Evolutionary conservation across 2,329 filamentous ascomycete species (phyloP), one percentile per base, ranked within the genome.

Genomic region (Penicillium griseofulvum): DNA sequence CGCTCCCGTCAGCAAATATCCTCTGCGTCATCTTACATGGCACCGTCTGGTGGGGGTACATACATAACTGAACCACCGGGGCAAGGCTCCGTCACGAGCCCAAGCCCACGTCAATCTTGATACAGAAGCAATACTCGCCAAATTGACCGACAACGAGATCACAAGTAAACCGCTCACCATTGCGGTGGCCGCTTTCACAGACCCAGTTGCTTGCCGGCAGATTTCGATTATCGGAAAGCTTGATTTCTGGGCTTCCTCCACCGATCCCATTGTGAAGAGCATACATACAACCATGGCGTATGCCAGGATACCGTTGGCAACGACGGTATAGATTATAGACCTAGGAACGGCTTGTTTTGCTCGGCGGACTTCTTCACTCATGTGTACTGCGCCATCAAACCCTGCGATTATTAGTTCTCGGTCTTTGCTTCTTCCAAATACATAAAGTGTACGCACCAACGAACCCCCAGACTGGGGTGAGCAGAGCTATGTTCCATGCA

Each of bases 101-200:
- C 80, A 81, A 0, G 76, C 76, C 79, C 79, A 81, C 0, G 77
- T 76, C 1, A 81, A 63, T 3, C 79, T 75, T 0, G 78, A 78
- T 0, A 76, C 76, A 0, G 78, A 80, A 0, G 80, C 78, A 2
- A 80, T 73, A 34, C 73, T 73, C 0, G 74, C 71, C 37, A 76
- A 68, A 47, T 74, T 70, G 16, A 72, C 66, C 34, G 78, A 61
- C 0, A 77, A 58, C 0, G 74, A 66, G 14, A 80, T 62, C 0
- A 75, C 65, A 0, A 68, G 65, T 7, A 76, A 65, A 11, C 52
- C 52, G 19, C 31, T 50, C 10, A 54, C 52, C 64, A 80, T 71
- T 12, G 71, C 69, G 2, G 73, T 80, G 0, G 78, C 72, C 2
- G 73, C 75, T 33, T 56, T 62, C 2, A 70, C 69, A 0, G 77